Percentiles rank a stretch among this genome's conserved stretches.
Conservation (phyloP, 2,329 filamentous ascomycete species). For the Didymella exigua region DNA sequence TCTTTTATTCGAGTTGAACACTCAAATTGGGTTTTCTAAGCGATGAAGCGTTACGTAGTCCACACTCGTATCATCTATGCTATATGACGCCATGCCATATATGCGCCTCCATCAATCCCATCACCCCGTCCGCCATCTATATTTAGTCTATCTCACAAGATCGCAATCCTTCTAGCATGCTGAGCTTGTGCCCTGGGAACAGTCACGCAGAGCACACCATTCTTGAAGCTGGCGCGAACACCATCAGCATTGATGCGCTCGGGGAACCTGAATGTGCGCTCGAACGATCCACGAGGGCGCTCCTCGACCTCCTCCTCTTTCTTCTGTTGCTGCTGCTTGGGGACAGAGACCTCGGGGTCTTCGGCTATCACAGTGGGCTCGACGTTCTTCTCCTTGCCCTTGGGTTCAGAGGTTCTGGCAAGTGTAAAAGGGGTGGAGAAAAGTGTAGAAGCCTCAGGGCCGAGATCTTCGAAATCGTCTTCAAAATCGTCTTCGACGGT, state of each 20-base stretch:
- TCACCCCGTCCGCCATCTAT: neutral
- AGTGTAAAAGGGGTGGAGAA: constrained; percentile 26
- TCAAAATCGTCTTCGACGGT: constrained; percentile 48
- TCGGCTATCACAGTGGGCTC: constrained; percentile 19
- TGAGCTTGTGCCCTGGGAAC: constrained; percentile 65
- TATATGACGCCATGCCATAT: neutral
- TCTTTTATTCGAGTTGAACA: neutral
- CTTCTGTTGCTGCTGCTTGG: constrained; percentile 28
- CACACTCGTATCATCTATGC: neutral
- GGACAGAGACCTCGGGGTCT: constrained; percentile 10
- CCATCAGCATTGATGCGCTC: constrained; percentile 65
- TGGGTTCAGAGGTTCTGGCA: constrained; percentile 22
- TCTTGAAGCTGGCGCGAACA: constrained; percentile 67
- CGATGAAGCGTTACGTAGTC: too few species aligned
- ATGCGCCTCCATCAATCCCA: neutral
- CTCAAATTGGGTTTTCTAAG: neutral
- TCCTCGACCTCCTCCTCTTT: constrained; percentile 49
- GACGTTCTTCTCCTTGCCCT: constrained; percentile 39
- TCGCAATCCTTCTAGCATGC: constrained; percentile 35
- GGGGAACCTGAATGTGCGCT: constrained; percentile 72
- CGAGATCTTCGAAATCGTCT: constrained; percentile 46
- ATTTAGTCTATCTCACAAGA: constrained; percentile 25
- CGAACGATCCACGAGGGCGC: constrained; percentile 70
- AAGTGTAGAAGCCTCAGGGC: constrained; percentile 36
- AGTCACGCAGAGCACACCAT: constrained; percentile 67